phyloP scores from a whole-genome alignment of 768 basidiomycete species.

The Amanita polypyramis region DNA sequence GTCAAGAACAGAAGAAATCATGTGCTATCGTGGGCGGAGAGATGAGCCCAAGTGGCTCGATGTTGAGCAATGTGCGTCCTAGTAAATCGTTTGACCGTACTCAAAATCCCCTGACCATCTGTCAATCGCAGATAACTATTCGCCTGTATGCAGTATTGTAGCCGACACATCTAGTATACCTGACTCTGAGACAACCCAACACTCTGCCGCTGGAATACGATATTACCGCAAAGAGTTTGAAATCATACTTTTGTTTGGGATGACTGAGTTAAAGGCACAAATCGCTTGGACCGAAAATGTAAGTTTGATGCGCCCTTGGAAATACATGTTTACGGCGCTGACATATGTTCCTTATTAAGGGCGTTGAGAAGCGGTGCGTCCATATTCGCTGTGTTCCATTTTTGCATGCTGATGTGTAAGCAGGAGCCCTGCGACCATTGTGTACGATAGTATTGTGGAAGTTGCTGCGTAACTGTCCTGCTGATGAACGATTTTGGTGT shows the following conservation, averaged over 20 bases:
- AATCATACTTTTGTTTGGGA: slow-evolving; percentile 32
- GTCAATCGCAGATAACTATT: slow-evolving; percentile 16
- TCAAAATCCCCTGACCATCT: not conserved
- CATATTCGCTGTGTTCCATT: not conserved
- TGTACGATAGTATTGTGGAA: not conserved
- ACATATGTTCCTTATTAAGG: not conserved
- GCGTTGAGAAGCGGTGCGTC: slow-evolving; percentile 5
- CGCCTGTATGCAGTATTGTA: slow-evolving; percentile 19
- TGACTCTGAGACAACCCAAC: not conserved
- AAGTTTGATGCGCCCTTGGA: slow-evolving; percentile 8
- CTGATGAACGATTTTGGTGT: too few relatives aligned
- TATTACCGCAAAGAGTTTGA: slow-evolving; percentile 20
- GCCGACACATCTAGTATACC: slow-evolving; percentile 14
- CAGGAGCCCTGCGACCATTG: not conserved
- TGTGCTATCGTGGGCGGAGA: slow-evolving; percentile 18
- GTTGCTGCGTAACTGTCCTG: not conserved
- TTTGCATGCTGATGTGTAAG: not conserved
- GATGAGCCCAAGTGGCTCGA: slow-evolving; percentile 20
- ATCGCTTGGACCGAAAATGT: slow-evolving; percentile 35
- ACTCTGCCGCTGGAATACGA: not conserved
- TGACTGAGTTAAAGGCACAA: slow-evolving; percentile 36
- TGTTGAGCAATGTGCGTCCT: slow-evolving; percentile 17
- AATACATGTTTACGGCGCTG: not conserved
- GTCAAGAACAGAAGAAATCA: slow-evolving; percentile 13
- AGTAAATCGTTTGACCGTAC: not conserved